Conservation (phyloP, 2,329 filamentous ascomycete species). For the Periconia sp. region DNA sequence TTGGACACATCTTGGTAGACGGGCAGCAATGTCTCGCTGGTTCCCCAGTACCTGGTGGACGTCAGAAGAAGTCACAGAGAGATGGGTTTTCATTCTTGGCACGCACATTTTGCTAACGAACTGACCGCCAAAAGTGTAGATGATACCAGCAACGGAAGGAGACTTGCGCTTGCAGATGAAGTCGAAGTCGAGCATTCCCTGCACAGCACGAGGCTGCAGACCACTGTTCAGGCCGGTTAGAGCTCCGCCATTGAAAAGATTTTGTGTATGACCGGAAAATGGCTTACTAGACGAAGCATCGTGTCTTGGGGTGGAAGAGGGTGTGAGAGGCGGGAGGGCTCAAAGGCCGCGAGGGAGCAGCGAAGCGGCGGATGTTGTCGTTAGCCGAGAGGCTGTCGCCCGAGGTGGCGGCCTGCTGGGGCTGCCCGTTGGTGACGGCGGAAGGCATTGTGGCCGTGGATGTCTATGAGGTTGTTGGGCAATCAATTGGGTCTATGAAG, state of each 20-base stretch:
- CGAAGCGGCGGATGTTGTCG: constrained; percentile 98
- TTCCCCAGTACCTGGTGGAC: constrained; percentile 82
- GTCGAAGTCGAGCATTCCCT: constrained; percentile 88
- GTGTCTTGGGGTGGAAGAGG: constrained; percentile 98
- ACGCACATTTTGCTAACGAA: constrained; percentile 98
- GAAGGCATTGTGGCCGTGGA: constrained; percentile 46
- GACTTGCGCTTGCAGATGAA: constrained; percentile 99
- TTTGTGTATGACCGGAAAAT: background rate
- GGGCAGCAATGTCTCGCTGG: constrained; percentile 95
- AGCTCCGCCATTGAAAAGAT: constrained; percentile 2
- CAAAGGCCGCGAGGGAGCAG: constrained; percentile 85
- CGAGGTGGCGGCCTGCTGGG: constrained; percentile 33
- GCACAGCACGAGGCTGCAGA: constrained; percentile 80
- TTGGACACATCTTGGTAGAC: constrained; percentile 95
- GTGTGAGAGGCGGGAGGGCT: constrained; percentile 86
- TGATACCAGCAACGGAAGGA: constrained; percentile 96
- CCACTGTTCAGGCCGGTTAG: constrained; percentile 57
- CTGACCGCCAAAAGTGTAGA: constrained; percentile 99
- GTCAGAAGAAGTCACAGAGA: background rate
- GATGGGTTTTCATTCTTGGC: constrained; percentile 17
- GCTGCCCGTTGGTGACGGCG: constrained; percentile 40
- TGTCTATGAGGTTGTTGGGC: constrained; percentile 6
- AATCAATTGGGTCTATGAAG: constrained; percentile 16
- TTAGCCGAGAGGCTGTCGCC: constrained; percentile 68
- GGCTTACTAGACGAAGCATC: constrained; percentile 95